Base-by-base conservation (phyloP, 2,329 filamentous ascomycete genomes). In the Grosmannia huntii region DNA sequence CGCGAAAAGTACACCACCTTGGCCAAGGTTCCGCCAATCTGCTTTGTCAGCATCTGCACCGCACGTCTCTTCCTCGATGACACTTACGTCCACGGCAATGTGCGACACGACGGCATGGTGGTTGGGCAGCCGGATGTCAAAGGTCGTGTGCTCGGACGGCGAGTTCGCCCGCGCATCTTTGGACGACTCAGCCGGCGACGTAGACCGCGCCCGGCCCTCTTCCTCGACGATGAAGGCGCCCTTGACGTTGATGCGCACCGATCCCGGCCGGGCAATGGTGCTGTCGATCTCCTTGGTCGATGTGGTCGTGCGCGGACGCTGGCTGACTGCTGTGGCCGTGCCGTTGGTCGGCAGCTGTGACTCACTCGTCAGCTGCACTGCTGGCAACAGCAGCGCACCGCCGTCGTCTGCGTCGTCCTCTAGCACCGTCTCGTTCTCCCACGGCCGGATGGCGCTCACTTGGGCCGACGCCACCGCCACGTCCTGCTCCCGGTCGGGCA, bases 1-100 rank as follows among this genome's bases (percentile, higher is more conserved):
- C 89, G 87, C 21, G 91, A 94, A 62, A 97, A 97, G 76, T 96
- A 99, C 60, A 99, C 94, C 52, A 99, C 83, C 75, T 99, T 99
- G 64, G 90, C 91, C 38, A 99, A 78, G 19, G 91, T 95, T 64
- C 94, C 94, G 63, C 94, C 94, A 71, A 99, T 97, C 89, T 96
- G 69, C 1, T 53, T 53, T 50, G 56, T 56, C 21, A 55, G 55
- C 23, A 11, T 46, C 19, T 27, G 10, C 33, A 36, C 16, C 16
- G 2, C 25, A 7, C 6, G 11, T 52, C 55, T 33, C 23, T 33
- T 11, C 33, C 25, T 7, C 23, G 4, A 5, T 4, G 4, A 5
- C 28, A 78, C 87, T 73, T 79, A 95, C 90, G 79, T 99, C 94
- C 61, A 96, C 86, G 57, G 94, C 94, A 65, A 99, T 89, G 76